Percentiles rank a stretch among this genome's conserved stretches.
phyloP scores from a whole-genome alignment of 208 protist species.

The Leishmania aethiopica region DNA sequence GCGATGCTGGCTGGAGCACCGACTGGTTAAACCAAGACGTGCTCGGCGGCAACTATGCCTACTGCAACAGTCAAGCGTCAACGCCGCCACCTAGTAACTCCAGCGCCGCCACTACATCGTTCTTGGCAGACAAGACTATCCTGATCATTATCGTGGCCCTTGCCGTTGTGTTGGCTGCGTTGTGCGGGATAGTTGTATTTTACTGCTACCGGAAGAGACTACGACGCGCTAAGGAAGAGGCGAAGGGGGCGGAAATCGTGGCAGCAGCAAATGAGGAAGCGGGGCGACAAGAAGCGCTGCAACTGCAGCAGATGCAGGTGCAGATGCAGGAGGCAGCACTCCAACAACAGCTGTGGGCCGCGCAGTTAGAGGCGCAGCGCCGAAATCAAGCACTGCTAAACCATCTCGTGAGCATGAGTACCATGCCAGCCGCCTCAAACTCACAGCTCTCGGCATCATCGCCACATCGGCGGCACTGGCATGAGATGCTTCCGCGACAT shows the following conservation, averaged over 20 bases:
- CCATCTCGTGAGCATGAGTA: background rate
- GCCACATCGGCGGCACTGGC: background rate
- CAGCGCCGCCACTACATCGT: background rate
- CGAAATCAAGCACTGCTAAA: slow-evolving; percentile 1
- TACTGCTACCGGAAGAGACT: slow-evolving; percentile 11
- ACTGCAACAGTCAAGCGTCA: slow-evolving; percentile 29
- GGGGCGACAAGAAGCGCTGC: background rate
- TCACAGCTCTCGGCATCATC: slow-evolving; percentile 3
- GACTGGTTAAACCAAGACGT: slow-evolving; percentile 26
- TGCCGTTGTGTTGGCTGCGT: background rate
- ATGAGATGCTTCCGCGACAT: background rate
- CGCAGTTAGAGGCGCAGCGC: slow-evolving; percentile 16
- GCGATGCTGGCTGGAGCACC: slow-evolving; percentile 26
- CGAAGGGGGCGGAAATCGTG: background rate
- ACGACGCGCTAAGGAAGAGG: background rate
- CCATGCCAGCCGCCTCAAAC: slow-evolving; percentile 3
- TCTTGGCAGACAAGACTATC: background rate
- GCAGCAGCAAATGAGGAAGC: background rate
- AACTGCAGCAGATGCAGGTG: slow-evolving; percentile 5
- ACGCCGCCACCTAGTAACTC: slow-evolving; percentile 8
- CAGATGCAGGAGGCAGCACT: background rate
- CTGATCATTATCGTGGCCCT: slow-evolving; percentile 7
- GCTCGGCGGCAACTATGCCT: slow-evolving; percentile 13
- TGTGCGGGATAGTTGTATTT: slow-evolving; percentile 3
- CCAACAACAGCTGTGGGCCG: background rate